Conservation (phyloP, 805 yeast genomes). For the Suhomyces prunicola region DNA sequence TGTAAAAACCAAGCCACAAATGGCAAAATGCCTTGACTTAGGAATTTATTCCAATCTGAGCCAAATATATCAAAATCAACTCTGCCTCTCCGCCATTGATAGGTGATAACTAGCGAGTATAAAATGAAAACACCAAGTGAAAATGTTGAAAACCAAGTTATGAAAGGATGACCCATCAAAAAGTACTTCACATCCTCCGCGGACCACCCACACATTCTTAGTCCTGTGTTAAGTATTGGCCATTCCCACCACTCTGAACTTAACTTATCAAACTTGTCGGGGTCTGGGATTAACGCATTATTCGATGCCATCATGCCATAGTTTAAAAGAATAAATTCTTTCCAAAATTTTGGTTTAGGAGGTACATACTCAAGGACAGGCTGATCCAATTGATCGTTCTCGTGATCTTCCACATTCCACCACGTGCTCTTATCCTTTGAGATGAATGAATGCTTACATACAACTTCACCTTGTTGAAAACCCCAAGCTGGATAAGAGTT, state of each 20-base stretch:
- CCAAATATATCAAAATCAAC: slow-evolving; percentile 20
- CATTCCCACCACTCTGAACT: slow-evolving; percentile 83
- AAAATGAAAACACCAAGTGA: slow-evolving; percentile 20
- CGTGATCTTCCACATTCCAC: slow-evolving; percentile 80
- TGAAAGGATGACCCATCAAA: slow-evolving; percentile 71
- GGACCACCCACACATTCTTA: slow-evolving; percentile 78
- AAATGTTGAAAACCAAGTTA: slow-evolving; percentile 55
- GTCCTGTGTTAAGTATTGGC: slow-evolving; percentile 67
- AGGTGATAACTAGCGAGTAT: slow-evolving; percentile 14
- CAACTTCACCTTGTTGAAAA: slow-evolving; percentile 76
- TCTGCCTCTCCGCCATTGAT: slow-evolving; percentile 33
- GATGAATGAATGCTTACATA: slow-evolving; percentile 55
- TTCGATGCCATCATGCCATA: slow-evolving; percentile 82
- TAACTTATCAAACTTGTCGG: slow-evolving; percentile 64
- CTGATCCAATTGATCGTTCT: slow-evolving; percentile 43
- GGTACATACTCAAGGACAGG: slow-evolving; percentile 34
- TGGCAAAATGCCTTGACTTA: slow-evolving; percentile 35
- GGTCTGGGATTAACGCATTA: slow-evolving; percentile 77
- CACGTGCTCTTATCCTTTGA: slow-evolving; percentile 60
- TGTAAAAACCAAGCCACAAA: slow-evolving; percentile 40
- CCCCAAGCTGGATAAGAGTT: slow-evolving; percentile 77
- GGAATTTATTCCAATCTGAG: slow-evolving; percentile 23
- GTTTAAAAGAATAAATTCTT: slow-evolving; percentile 69
- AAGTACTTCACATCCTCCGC: slow-evolving; percentile 53
- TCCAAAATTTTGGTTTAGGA: slow-evolving; percentile 49